Evolutionary conservation across 371 early-diverging fungal genomes (phyloP).

Genomic region (Syncephalastrum monosporum): DNA sequence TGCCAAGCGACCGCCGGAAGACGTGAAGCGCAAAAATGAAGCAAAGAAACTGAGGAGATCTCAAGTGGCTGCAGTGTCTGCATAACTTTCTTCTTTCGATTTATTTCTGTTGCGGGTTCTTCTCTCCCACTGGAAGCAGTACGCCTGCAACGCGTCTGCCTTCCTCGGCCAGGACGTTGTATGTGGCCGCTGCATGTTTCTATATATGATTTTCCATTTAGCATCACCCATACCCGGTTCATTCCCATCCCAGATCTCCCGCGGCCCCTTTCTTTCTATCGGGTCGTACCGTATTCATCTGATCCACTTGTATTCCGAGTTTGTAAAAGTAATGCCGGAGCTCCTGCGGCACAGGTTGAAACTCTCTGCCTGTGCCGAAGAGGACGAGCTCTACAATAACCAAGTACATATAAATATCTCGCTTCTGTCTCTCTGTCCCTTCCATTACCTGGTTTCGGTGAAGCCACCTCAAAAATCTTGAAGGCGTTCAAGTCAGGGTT

Average conservation of each 20-base stretch:
- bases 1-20: conserved; percentile 26
- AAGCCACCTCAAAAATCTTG: conserved; percentile 48
- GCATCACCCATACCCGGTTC: not conserved
- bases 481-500: conserved; percentile 32
- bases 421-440: not conserved
- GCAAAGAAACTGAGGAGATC: too few relatives aligned
- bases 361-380: conserved; percentile 57
- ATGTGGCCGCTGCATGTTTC: conserved; percentile 65
- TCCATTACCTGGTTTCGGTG: conserved; percentile 46
- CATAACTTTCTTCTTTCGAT: too few relatives aligned
- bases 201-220: conserved; percentile 12
- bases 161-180: conserved; percentile 64
- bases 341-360: conserved; percentile 53
- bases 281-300: conserved; percentile 58
- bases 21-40: conserved; percentile 2
- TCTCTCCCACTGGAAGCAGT: conserved; percentile 39
- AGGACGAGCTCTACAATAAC: conserved; percentile 46
- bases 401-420: not conserved
- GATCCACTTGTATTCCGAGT: conserved; percentile 61
- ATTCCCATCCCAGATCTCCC: not conserved
- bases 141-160: conserved; percentile 62
- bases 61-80: too few relatives aligned
- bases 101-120: too few relatives aligned
- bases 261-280: conserved; percentile 1
- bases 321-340: conserved; percentile 50